Evolutionary conservation across 495 filamentous ascomycete species (phyloP).

Genomic region (Lineolata rhizophorae): DNA sequence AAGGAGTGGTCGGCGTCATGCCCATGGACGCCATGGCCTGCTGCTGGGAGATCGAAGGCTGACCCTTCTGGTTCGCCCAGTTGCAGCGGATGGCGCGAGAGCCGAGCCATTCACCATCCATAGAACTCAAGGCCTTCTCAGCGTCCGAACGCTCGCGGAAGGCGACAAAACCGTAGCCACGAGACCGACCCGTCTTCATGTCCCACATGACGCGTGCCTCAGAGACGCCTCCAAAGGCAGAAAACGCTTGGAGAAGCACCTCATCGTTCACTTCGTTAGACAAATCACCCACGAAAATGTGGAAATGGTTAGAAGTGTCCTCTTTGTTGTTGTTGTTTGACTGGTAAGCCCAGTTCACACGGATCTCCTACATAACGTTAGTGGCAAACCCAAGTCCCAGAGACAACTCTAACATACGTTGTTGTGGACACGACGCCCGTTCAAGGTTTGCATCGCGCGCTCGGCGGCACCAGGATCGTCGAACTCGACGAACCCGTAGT

Average conservation of each 20-base stretch:
- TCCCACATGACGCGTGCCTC: slow-evolving; percentile 99
- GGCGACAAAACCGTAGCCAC: slow-evolving; percentile 94
- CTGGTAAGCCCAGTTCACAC: slow-evolving; percentile 99
- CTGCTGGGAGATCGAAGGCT: slow-evolving; percentile 94
- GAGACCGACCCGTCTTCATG: slow-evolving; percentile 97
- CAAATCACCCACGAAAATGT: slow-evolving; percentile 96
- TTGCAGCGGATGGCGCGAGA: slow-evolving; percentile 98
- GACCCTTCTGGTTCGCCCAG: slow-evolving; percentile 99
- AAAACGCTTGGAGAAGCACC: slow-evolving; percentile 83
- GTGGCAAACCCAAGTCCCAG: not conserved
- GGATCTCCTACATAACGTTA: slow-evolving; percentile 62
- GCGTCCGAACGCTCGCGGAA: slow-evolving; percentile 89
- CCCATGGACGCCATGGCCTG: slow-evolving; percentile 94
- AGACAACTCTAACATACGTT: slow-evolving; percentile 34
- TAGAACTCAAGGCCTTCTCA: slow-evolving; percentile 86
- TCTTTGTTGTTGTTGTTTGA: slow-evolving; percentile 90
- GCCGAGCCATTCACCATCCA: slow-evolving; percentile 99
- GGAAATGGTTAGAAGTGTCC: slow-evolving; percentile 95
- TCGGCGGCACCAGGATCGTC: slow-evolving; percentile 94
- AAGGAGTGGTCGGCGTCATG: slow-evolving; percentile 93
- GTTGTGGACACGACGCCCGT: slow-evolving; percentile 87
- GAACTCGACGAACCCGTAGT: slow-evolving; percentile 98
- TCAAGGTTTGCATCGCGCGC: slow-evolving; percentile 89
- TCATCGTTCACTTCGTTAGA: slow-evolving; percentile 99
- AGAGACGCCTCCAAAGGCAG: slow-evolving; percentile 89